Evolutionary conservation across 345 rosid genomes (phyloP).

Genomic region (Moringa oleifera): DNA sequence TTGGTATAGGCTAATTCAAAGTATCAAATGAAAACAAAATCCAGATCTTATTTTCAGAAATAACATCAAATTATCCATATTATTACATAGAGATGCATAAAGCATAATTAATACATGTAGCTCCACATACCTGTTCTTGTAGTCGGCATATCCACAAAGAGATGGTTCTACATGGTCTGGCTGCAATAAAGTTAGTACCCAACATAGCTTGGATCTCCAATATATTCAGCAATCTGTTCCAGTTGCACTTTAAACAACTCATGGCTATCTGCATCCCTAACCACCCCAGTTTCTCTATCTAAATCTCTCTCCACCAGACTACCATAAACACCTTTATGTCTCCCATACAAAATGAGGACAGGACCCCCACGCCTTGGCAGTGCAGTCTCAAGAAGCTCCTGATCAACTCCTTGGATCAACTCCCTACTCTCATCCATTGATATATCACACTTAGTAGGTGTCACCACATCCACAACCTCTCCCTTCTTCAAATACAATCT

Average conservation of each 20-base stretch:
- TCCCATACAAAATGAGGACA: slow-evolving; percentile 63
- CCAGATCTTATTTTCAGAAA: background rate
- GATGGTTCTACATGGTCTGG: background rate
- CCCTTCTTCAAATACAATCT: slow-evolving; percentile 79
- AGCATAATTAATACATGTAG: background rate
- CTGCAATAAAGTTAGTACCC: slow-evolving; percentile 31
- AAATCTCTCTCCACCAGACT: slow-evolving; percentile 63
- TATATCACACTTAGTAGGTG: slow-evolving; percentile 61
- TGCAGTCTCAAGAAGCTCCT: slow-evolving; percentile 81
- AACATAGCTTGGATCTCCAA: slow-evolving; percentile 55
- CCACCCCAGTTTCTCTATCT: slow-evolving; percentile 58
- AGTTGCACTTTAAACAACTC: slow-evolving; percentile 59
- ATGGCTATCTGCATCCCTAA: slow-evolving; percentile 58
- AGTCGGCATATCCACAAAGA: background rate
- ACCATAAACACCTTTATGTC: slow-evolving; percentile 67
- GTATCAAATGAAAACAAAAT: background rate
- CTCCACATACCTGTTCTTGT: too few species aligned
- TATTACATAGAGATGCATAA: background rate
- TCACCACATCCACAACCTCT: slow-evolving; percentile 73
- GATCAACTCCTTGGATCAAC: slow-evolving; percentile 70
- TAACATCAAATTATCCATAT: background rate
- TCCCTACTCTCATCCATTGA: slow-evolving; percentile 68
- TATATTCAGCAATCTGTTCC: slow-evolving; percentile 80
- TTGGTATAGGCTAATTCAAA: too few species aligned
- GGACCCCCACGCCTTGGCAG: slow-evolving; percentile 69